Evolutionary conservation across 2,329 filamentous ascomycete genomes (phyloP), one percentile per base, ranked within the genome.

Genomic region (Aspergillus pseudoterreus): DNA sequence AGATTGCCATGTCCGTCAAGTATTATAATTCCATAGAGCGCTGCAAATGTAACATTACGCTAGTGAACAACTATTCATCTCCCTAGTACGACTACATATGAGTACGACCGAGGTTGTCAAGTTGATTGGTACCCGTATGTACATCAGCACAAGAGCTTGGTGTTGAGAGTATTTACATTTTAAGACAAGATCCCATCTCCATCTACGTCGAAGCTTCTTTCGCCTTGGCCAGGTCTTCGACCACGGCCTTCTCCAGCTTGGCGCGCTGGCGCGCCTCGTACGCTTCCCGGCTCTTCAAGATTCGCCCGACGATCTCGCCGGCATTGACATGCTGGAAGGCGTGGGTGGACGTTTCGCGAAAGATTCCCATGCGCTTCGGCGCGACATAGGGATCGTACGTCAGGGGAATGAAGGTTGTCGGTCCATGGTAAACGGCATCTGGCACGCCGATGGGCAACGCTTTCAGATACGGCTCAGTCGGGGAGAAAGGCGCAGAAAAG

Each of bases 221-320:
- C 59, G 81, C 71, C 53, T 80, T 78, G 39, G 83, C 81, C 11
- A 83, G 81, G 32, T 81, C 83, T 71, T 97, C 94, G 0, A 83
- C 82, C 44, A 85, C 80, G 0, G 86, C 86, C 76, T 99, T 99
- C 59, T 90, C 82, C 10, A 92, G 88, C 77, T 99, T 99, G 60
- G 87, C 85, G 47, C 88, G 80, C 76, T 99, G 94, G 54, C 94
- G 80, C 63, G 90, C 94, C 75, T 97, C 92, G 70, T 96, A 99
- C 66, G 90, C 81, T 53, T 87, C 86, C 32, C 92, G 81, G 63
- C 90, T 92, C 71, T 85, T 88, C 78, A 97, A 79, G 67, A 99
- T 99, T 30, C 94, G 80, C 60, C 87, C 83, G 44, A 99, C 92
- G 61, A 99, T 97, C 61, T 94, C 87, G 3, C 86, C 91, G 0